These are phyloP conservation scores for Ogataea saltuana DNA, from an alignment of 805 yeast species.

Conservation along the genomic window DNA sequence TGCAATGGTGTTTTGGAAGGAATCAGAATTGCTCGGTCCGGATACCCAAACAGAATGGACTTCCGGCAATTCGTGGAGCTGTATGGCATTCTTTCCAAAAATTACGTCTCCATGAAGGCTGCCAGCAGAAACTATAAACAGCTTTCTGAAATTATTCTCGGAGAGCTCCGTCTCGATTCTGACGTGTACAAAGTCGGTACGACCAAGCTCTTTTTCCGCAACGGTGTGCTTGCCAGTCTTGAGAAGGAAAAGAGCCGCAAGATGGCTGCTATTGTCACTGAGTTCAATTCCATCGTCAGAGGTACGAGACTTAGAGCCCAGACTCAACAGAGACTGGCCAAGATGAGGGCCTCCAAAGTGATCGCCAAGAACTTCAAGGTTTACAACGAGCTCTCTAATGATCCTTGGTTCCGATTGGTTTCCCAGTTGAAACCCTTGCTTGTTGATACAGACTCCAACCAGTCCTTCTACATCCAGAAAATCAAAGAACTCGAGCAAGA, in stretches of 20 bases:
- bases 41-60: conserved; percentile 89
- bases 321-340: conserved; percentile 50
- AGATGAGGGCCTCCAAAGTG: conserved; percentile 68
- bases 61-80: conserved; percentile 78
- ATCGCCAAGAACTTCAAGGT: conserved; percentile 61
- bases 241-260: conserved; percentile 75
- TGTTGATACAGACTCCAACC: conserved; percentile 40
- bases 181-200: conserved; percentile 66
- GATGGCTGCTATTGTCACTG: conserved; percentile 53
- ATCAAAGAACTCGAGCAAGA: conserved; percentile 58
- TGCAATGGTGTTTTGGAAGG: conserved; percentile 99
- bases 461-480: conserved; percentile 54
- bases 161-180: conserved; percentile 59
- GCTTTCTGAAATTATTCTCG: conserved; percentile 67
- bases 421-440: conserved; percentile 69
- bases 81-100: conserved; percentile 66
- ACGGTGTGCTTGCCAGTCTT: conserved; percentile 74
- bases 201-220: conserved; percentile 72
- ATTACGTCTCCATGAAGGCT: conserved; percentile 35
- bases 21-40: conserved; percentile 93
- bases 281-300: conserved; percentile 63
- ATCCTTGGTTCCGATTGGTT: conserved; percentile 81
- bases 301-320: conserved; percentile 60
- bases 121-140: conserved; percentile 51
- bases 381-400: conserved; percentile 48